phyloP scores from a whole-genome alignment of 441 rosid species.

The Brassica balearica region DNA sequence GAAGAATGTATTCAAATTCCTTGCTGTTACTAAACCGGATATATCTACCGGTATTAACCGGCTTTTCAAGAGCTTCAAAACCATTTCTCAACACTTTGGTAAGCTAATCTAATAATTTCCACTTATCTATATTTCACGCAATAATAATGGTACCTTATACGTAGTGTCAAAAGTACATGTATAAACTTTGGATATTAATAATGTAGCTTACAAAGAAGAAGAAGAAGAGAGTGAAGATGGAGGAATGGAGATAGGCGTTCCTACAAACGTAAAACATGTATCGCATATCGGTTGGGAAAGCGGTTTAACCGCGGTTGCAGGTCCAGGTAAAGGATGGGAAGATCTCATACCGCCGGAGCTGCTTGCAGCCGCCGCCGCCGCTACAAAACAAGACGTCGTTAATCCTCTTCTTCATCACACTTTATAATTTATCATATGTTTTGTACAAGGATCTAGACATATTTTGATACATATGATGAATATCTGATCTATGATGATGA shows the following conservation, averaged over 20 bases:
- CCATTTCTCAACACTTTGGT: slow-evolving; percentile 80
- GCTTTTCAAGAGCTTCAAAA: slow-evolving; percentile 72
- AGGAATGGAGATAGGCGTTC: slow-evolving; percentile 81
- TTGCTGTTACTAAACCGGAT: slow-evolving; percentile 64
- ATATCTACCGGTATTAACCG: slow-evolving; percentile 70
- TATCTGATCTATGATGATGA: background rate
- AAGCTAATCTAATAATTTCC: background rate
- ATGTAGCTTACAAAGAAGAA: slow-evolving; percentile 62
- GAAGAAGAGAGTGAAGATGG: slow-evolving; percentile 67
- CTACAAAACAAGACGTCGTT: too few species aligned
- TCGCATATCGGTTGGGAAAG: slow-evolving; percentile 86
- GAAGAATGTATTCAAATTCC: slow-evolving; percentile 55
- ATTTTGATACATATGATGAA: slow-evolving; percentile 11
- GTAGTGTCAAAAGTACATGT: too few species aligned
- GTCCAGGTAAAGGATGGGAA: slow-evolving; percentile 51
- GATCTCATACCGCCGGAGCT: slow-evolving; percentile 51
- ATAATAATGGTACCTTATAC: background rate
- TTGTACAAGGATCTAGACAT: slow-evolving; percentile 10
- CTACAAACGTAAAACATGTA: slow-evolving; percentile 94
- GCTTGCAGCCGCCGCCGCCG: slow-evolving; percentile 7
- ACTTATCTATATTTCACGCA: background rate
- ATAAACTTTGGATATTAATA: background rate
- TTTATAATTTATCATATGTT: slow-evolving; percentile 19
- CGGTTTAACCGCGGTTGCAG: background rate
- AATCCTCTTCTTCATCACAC: slow-evolving; percentile 23